Evolutionary conservation across 2,329 filamentous ascomycete genomes (phyloP).

Genomic region (Onygenales sp.): DNA sequence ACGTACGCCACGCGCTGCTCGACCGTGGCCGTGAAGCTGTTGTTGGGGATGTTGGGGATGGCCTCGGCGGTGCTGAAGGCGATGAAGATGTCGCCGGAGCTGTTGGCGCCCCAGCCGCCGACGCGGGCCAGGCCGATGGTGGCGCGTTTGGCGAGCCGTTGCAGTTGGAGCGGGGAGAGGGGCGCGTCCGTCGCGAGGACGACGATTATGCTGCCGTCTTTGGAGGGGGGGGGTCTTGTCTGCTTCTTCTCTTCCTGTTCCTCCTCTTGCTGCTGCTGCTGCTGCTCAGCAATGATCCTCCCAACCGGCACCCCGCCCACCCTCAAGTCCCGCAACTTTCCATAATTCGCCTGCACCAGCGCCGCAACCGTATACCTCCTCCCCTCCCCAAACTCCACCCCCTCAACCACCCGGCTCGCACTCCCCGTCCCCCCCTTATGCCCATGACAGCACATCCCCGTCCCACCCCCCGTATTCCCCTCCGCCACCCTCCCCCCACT

Average conservation of each 20-base stretch:
- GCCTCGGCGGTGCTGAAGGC: constrained; percentile 55
- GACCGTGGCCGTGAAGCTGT: constrained; percentile 21
- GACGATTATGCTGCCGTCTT: constrained; percentile 52
- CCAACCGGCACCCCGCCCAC: constrained; percentile 56
- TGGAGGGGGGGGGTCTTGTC: not conserved
- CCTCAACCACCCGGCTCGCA: constrained; percentile 47
- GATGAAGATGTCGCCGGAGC: constrained; percentile 58
- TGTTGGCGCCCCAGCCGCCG: constrained; percentile 52
- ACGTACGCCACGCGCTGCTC: constrained; percentile 41
- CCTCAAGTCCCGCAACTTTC: constrained; percentile 45
- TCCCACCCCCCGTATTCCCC: constrained; percentile 57
- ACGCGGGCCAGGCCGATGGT: constrained; percentile 53
- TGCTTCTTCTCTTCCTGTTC: not conserved
- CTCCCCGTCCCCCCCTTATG: constrained; percentile 61
- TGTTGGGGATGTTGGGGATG: constrained; percentile 23
- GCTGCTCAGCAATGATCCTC: constrained; percentile 25
- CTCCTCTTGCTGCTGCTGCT: not conserved
- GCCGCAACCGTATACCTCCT: constrained; percentile 50
- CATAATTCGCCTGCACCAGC: constrained; percentile 59
- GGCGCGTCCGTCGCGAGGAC: constrained; percentile 53
- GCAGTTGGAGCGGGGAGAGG: constrained; percentile 48
- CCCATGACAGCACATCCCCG: constrained; percentile 57
- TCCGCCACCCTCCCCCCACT: constrained; percentile 44
- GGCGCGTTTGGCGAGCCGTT: constrained; percentile 50
- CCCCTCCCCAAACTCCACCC: constrained; percentile 35